A percentile compares a stretch with the other conserved stretches of the same genome.
Conservation (phyloP, 164 flowering plant species). For the Warburgia ugandensis region DNA sequence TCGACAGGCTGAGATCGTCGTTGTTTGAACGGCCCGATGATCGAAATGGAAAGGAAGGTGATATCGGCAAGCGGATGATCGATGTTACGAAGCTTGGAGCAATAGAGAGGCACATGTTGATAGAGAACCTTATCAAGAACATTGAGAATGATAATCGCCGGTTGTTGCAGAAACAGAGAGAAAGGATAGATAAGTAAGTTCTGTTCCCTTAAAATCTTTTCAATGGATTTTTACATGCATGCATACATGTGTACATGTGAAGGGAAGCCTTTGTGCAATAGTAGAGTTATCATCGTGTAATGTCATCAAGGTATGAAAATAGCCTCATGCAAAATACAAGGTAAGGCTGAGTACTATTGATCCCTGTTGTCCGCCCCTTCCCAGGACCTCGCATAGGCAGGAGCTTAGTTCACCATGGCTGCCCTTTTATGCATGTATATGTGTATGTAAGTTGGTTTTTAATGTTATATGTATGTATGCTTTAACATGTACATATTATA, state of each 20-base stretch:
- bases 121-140: constrained; percentile 58
- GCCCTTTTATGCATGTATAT: neutral
- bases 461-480: too few relatives aligned
- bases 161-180: constrained; percentile 42
- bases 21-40: constrained; percentile 21
- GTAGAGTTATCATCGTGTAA: too few relatives aligned
- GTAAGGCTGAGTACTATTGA: too few relatives aligned
- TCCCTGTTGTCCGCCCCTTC: too few relatives aligned
- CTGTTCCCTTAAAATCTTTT: neutral
- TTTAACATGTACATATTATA: too few relatives aligned
- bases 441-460: neutral
- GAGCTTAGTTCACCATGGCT: too few relatives aligned
- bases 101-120: constrained; percentile 35
- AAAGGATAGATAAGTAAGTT: constrained; percentile 55
- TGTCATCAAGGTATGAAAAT: too few relatives aligned
- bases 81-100: constrained; percentile 49
- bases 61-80: constrained; percentile 21
- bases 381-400: too few relatives aligned
- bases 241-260: too few relatives aligned
- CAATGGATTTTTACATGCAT: too few relatives aligned
- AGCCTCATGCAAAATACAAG: too few relatives aligned
- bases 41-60: neutral
- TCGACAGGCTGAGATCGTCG: constrained; percentile 42
- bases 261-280: too few relatives aligned
- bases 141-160: constrained; percentile 59